Evolutionary conservation across 2,329 filamentous ascomycete genomes (phyloP), one percentile per base, ranked within the genome.

Genomic region (Aquanectria penicillioides): DNA sequence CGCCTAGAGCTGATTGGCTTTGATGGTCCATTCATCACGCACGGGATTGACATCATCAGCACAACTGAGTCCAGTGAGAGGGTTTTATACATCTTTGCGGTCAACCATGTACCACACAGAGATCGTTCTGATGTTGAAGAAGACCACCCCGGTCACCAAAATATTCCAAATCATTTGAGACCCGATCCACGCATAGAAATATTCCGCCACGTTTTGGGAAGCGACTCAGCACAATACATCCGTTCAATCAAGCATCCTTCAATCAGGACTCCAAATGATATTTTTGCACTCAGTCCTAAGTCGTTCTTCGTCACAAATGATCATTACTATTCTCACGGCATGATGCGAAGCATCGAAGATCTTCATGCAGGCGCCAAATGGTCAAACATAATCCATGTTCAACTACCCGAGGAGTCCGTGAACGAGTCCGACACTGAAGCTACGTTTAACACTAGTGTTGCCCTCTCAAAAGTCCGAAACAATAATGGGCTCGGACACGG

Each of bases 241-340:
- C 83, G 85, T 12, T 82, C 84, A 0, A 75, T 89, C 28, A 73
- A 71, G 33, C 78, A 88, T 65, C 79, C 82, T 0, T 63, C 86
- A 28, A 80, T 89, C 41, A 69, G 67, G 9, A 88, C 85, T 0
- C 86, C 86, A 1, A 89, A 89, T 60, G 86, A 89, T 60, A 71
- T 89, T 11, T 71, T 82, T 6, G 83, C 80, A 2, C 65, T 73
- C 4, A 81, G 75, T 0, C 78, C 81, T 0, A 74, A 66, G 11
- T 80, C 80, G 0, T 80, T 89, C 68, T 83, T 84, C 46, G 81
- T 88, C 6, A 88, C 85, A 0, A 89, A 89, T 60, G 86, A 89
- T 61, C 85, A 88, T 51, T 72, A 73, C 62, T 80, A 87, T 68
- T 78, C 75, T 0, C 77, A 82, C 1, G 85, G 86, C 0, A 5